phyloP scores from a whole-genome alignment of 805 yeast species.

The Cyberlindnera suaveolens region DNA sequence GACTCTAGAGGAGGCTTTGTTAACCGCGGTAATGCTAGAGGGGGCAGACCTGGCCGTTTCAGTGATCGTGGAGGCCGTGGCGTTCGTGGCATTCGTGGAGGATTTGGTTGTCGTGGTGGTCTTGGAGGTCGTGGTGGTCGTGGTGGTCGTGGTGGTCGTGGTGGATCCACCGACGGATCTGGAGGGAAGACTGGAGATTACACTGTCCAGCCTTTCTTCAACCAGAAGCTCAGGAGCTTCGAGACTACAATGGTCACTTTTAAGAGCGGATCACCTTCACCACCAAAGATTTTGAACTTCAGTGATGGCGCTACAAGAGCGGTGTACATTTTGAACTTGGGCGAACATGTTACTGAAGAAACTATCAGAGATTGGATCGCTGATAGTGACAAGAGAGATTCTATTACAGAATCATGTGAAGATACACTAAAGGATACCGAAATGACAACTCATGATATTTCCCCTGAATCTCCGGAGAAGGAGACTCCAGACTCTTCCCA shows the following conservation, averaged over 20 bases:
- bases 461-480: no score
- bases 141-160: background rate
- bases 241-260: background rate
- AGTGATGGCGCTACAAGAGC: constrained; percentile 10
- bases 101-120: background rate
- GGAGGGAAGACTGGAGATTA: background rate
- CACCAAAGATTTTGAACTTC: constrained; percentile 10
- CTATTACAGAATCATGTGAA: no score
- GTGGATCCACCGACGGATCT: background rate
- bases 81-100: background rate
- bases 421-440: no score
- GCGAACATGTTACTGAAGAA: constrained; percentile 10
- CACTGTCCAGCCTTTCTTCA: background rate
- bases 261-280: constrained; percentile 1
- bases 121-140: constrained; percentile 1
- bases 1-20: background rate
- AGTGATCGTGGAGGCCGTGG: background rate
- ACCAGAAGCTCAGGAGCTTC: background rate
- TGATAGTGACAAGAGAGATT: background rate
- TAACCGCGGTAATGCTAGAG: background rate
- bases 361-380: constrained; percentile 12
- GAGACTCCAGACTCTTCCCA: no score
- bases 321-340: constrained; percentile 11
- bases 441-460: no score
- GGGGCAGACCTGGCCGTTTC: background rate